Evolutionary conservation across 2,329 filamentous ascomycete species (phyloP), one percentile per base, ranked within the genome.

Genomic region (Neofusicoccum parvum): DNA sequence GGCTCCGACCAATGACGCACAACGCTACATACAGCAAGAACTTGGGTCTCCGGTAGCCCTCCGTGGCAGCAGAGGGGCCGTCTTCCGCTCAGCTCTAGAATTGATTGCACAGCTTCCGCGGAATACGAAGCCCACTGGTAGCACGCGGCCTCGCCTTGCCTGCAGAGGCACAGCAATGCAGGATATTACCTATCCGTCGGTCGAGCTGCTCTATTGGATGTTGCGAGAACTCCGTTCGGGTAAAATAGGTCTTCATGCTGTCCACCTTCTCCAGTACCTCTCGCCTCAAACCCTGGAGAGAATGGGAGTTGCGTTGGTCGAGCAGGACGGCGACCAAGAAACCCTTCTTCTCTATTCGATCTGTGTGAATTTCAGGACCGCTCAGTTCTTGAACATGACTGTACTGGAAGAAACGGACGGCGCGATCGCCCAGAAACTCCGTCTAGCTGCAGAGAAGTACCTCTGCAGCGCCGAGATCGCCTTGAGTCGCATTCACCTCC

Each of bases 321-420:
- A 75, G 50, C 70, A 71, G 23, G 70, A 65, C 15, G 72, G 69
- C 2, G 72, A 75, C 49, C 70, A 75, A 45, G 72, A 70, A 34
- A 76, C 73, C 1, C 68, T 74, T 11, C 69, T 68, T 6, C 56
- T 75, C 36, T 76, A 73, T 66, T 74, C 73, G 50, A 70, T 76
- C 11, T 70, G 75, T 20, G 69, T 76, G 17, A 73, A 76, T 66
- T 74, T 73, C 58, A 72, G 75, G 54, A 73, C 73, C 11, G 15
- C 37, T 36, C 37, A 49, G 17, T 62, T 62, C 36, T 32, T 34
- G 71, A 71, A 11, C 68, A 74, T 2, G 66, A 72, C 14, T 66
- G 72, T 5, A 73, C 73, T 48, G 67, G 70, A 39, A 70, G 69
- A 51, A 70, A 74, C 34, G 17, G 74, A 27, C 67, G 71, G 64